phyloP scores from a whole-genome alignment of 2,329 filamentous ascomycete genomes.

The Xylaria sp. region DNA sequence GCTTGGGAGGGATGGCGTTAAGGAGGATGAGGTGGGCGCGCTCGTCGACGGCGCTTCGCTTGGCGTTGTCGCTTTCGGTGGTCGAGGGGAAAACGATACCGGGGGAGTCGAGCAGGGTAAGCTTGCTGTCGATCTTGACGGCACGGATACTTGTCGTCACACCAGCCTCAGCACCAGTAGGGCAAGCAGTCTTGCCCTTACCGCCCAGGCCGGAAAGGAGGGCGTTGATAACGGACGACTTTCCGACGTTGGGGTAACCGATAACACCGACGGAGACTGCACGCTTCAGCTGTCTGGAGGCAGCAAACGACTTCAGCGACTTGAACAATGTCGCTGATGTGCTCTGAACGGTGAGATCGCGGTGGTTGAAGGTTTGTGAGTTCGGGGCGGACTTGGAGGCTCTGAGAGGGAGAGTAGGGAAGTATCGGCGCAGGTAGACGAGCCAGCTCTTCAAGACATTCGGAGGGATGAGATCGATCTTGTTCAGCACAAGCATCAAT shows the following conservation, averaged over 20 bases:
- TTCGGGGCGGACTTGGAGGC: constrained; percentile 78
- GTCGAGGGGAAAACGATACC: constrained; percentile 88
- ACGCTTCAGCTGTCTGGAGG: constrained; percentile 77
- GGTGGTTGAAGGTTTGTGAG: constrained; percentile 87
- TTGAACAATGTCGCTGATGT: constrained; percentile 82
- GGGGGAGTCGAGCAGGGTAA: constrained; percentile 88
- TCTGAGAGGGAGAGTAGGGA: constrained; percentile 84
- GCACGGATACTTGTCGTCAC: constrained; percentile 83
- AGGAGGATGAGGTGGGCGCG: constrained; percentile 82
- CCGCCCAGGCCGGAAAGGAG: constrained; percentile 71
- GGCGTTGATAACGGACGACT: constrained; percentile 94
- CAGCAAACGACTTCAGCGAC: constrained; percentile 83
- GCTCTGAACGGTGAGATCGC: constrained; percentile 77
- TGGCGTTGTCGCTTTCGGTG: constrained; percentile 20
- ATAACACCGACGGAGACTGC: constrained; percentile 89
- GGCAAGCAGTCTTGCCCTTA: constrained; percentile 65
- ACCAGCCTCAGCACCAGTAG: constrained; percentile 84
- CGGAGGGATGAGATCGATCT: constrained; percentile 85
- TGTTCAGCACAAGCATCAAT: constrained; percentile 88
- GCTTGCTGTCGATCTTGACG: constrained; percentile 91
- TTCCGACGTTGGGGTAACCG: constrained; percentile 92
- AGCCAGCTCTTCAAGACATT: constrained; percentile 81
- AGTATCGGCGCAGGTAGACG: constrained; percentile 75
- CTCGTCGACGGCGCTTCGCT: constrained; percentile 56
- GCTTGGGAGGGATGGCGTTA: constrained; percentile 87